Evolutionary conservation across 2,329 filamentous ascomycete species (phyloP).

Genomic region (Endocalyx cinctus): DNA sequence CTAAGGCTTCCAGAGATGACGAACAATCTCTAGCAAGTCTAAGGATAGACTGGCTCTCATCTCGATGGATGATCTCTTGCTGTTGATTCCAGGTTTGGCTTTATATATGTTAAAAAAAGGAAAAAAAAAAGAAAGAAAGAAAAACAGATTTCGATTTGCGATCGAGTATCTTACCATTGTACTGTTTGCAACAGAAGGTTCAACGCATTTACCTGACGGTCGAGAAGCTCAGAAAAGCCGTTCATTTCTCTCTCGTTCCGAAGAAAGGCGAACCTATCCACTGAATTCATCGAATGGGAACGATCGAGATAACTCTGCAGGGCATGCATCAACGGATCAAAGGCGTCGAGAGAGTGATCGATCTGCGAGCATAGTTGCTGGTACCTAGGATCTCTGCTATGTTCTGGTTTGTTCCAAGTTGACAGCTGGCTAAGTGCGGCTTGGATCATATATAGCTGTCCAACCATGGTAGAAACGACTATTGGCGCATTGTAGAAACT

Average conservation of each 20-base stretch:
- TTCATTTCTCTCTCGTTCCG: conserved; percentile 11
- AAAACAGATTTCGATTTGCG: not conserved
- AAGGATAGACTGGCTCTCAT: conserved; percentile 10
- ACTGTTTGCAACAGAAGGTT: conserved; percentile 14
- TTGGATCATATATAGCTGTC: conserved; percentile 13
- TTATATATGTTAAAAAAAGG: not conserved
- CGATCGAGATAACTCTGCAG: conserved; percentile 7
- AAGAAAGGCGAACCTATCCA: conserved; percentile 8
- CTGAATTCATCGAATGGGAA: conserved; percentile 3
- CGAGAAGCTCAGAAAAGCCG: conserved; percentile 11
- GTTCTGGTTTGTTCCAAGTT: conserved; percentile 1
- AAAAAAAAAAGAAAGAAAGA: too few species aligned
- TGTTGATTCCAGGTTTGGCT: conserved; percentile 11
- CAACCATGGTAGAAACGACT: conserved; percentile 13
- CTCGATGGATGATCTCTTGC: conserved; percentile 2
- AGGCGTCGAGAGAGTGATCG: conserved; percentile 29
- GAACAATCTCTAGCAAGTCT: conserved; percentile 10
- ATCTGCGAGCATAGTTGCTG: conserved; percentile 10
- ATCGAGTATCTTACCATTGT: conserved; percentile 10
- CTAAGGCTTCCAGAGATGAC: conserved; percentile 11
- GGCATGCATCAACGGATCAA: conserved; percentile 40
- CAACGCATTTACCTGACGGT: conserved; percentile 15
- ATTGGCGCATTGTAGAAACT: conserved; percentile 12
- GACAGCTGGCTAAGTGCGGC: conserved; percentile 11
- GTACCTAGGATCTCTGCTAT: conserved; percentile 8